Evolutionary conservation across 371 early-diverging fungal species (phyloP), one percentile per base, ranked within the genome.

Genomic region (Circinella umbellata): DNA sequence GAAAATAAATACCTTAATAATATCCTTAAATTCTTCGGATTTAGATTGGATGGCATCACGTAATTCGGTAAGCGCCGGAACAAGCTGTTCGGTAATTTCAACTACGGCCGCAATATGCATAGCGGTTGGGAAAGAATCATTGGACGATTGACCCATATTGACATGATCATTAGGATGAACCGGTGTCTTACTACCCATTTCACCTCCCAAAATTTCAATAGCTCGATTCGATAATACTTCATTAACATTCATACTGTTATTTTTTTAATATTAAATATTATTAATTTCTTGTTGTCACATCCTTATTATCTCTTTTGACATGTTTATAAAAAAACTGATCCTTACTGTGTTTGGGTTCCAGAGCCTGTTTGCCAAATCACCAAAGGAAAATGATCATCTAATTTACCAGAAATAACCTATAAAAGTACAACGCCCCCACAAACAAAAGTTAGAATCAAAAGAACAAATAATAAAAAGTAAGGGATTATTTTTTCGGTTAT

Each of bases 131-230:
- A 95, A 95, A 81, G 95, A 91, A 78, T 95, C 96, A 74, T 95
- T 95, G 64, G 94, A 93, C 42, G 95, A 94, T 79, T 95, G 95
- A 75, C 90, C 88, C 86, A 90, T 94, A 83, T 95, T 95, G 74
- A 95, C 94, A 61, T 95, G 94, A 76, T 95, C 96, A 79, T 95
- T 95, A 60, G 96, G 96, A 74, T 95, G 96, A 34, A 95, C 94
- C 3, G 93, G 92, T 35, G 78, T 83, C 86, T 94, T 92, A 80
- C 83, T 83, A 51, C 96, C 96, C n/a, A 90, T 79, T 69, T 89
- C 88, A 59, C 93, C 95, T 63, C 94, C 94, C 20, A 94, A 81
- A 51, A 95, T 81, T 80, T 95, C 94, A 76, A 93, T 95, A 38
- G 96, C 96, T 62, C 96, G 91, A 87, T 95, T 95, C 48, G 94